Base-by-base conservation (phyloP, 2,329 filamentous ascomycete genomes). In the Lecanicillium sp. region DNA sequence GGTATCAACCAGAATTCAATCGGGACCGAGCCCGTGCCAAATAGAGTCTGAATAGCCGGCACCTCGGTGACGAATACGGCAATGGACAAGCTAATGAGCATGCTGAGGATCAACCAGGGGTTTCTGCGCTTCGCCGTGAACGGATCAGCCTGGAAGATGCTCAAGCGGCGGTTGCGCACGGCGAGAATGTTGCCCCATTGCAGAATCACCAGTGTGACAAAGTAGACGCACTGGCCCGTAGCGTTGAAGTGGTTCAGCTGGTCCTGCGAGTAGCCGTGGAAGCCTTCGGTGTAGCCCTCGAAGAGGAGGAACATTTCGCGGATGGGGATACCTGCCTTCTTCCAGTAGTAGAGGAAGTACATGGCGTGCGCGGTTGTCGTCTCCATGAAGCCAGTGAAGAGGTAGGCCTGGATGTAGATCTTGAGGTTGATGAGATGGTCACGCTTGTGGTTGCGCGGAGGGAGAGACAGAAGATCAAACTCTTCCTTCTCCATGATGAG, bases 401-500 rank as follows among this genome's bases (percentile, higher is more conserved):
- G 65, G 52, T 78, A 78, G 0, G 73, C 66, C 41, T 78, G 75
- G 1, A 60, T 63, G 55, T 76, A 77, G 40, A 78, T 74, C 56
- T 70, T 71, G 42, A 67, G 45, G 56, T 69, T 77, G 64, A 77
- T 77, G 5, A 78, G 65, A 38, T 77, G 74, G 51, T 77, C 72
- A 14, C 65, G 65, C 50, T 67, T 70, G 50, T 70, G 69, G 53
- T 76, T 69, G 9, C 75, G 71, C 0, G 75, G 75, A 2, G 73
- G 73, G 0, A 75, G 64, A 3, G 66, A 68, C 15, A 78, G 62
- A 0, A 78, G 66, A 45, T 78, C 73, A 46, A 75, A 77, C 44
- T 78, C 75, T 43, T 75, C 72, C 54, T 74, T 73, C 44, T 78
- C 75, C 73, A 77, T 77, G 51, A 77, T 75, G 2, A 78, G 60